These are phyloP conservation scores for Myxozyma neotropica DNA, from an alignment of 805 yeast genomes.

Conservation along the genomic window DNA sequence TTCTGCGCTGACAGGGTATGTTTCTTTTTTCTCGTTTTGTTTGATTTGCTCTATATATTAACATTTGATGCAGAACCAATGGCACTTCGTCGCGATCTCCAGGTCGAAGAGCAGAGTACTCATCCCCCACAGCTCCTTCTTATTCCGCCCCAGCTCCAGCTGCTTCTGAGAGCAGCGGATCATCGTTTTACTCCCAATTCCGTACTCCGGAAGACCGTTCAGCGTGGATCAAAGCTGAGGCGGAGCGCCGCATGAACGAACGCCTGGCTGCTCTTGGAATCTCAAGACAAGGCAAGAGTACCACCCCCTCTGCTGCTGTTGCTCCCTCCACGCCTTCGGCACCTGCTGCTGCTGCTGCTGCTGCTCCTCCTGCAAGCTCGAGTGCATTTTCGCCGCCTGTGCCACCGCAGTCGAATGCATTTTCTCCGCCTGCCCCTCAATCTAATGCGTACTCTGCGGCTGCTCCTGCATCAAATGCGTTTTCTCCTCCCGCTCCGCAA, in stretches of 20 bases:
- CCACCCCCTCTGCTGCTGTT: conserved; percentile 13
- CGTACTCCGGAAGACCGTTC: conserved; percentile 67
- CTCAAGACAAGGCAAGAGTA: conserved; percentile 27
- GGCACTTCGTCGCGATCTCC: background rate
- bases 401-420: conserved; percentile 9
- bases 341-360: conserved; percentile 28
- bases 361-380: conserved; percentile 22
- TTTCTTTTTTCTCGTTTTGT: background rate
- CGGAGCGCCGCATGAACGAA: conserved; percentile 79
- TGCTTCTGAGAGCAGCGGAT: conserved; percentile 32
- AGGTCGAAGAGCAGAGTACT: background rate
- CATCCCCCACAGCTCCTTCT: conserved; percentile 5
- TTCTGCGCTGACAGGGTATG: background rate
- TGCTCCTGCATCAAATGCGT: conserved; percentile 4
- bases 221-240: conserved; percentile 80
- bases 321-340: conserved; percentile 14
- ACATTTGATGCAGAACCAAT: background rate
- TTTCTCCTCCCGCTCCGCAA: conserved; percentile 17
- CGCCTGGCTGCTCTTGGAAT: conserved; percentile 80
- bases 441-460: conserved; percentile 1
- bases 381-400: conserved; percentile 17
- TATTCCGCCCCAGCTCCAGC: conserved; percentile 9
- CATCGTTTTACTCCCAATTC: conserved; percentile 37
- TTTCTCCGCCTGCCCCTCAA: conserved; percentile 15
- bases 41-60: background rate